Conservation (phyloP, 495 filamentous ascomycete genomes). For the Aspergillus wentii region DNA sequence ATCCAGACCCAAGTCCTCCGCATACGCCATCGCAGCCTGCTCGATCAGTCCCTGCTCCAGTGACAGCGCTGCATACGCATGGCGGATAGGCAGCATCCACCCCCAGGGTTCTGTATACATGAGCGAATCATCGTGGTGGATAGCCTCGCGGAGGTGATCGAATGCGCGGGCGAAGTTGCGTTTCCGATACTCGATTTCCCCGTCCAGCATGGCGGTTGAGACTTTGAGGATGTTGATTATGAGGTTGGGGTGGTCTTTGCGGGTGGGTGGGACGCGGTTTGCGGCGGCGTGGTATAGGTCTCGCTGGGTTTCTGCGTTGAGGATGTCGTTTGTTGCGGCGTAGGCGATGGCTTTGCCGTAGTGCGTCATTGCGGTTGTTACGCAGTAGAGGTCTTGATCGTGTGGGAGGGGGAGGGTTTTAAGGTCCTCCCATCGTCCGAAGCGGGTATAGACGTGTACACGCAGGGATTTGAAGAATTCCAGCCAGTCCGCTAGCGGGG, state of each 20-base stretch:
- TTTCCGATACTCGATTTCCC: slow-evolving; percentile 61
- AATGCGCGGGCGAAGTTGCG: slow-evolving; percentile 53
- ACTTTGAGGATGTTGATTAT: slow-evolving; percentile 55
- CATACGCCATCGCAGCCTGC: slow-evolving; percentile 49
- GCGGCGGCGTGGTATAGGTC: slow-evolving; percentile 40
- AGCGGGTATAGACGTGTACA: slow-evolving; percentile 60
- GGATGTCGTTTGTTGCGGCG: slow-evolving; percentile 46
- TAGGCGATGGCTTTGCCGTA: slow-evolving; percentile 62
- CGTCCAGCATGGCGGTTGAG: slow-evolving; percentile 59
- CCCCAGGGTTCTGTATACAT: slow-evolving; percentile 65
- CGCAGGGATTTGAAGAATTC: slow-evolving; percentile 59
- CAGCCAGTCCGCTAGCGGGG: slow-evolving; percentile 70
- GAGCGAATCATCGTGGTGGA: slow-evolving; percentile 47
- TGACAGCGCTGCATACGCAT: slow-evolving; percentile 58
- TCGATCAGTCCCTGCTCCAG: slow-evolving; percentile 53
- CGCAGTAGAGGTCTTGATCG: slow-evolving; percentile 52
- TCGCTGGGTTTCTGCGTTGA: slow-evolving; percentile 42
- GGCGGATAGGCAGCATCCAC: slow-evolving; percentile 61
- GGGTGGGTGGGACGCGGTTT: slow-evolving; percentile 41
- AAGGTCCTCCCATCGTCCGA: slow-evolving; percentile 60
- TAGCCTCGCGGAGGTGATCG: slow-evolving; percentile 44
- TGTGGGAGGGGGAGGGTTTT: slow-evolving; percentile 41
- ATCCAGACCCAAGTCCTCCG: slow-evolving; percentile 54
- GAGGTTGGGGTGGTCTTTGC: slow-evolving; percentile 63
- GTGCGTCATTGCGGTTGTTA: slow-evolving; percentile 58